phyloP scores from a whole-genome alignment of 139 green algal species.

The Zygnema circumcarinatum region DNA sequence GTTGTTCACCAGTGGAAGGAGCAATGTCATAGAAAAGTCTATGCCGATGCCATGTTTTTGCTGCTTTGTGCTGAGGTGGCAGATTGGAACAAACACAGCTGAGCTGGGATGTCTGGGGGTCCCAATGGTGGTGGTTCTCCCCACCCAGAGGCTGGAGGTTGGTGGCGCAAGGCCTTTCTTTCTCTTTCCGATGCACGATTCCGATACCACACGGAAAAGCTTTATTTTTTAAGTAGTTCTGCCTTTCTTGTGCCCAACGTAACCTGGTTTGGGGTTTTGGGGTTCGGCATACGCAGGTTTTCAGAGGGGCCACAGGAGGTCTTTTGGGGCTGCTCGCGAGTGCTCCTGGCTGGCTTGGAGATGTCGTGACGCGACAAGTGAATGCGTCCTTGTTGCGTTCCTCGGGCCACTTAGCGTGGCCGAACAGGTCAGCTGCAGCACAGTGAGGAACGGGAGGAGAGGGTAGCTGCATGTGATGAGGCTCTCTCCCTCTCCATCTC shows the following conservation, averaged over 20 bases:
- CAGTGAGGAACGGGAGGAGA: background rate
- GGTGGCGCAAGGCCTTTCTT: too few relatives aligned
- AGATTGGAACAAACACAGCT: slow-evolving; percentile 65
- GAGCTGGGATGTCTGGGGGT: slow-evolving; percentile 61
- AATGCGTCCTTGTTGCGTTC: slow-evolving; percentile 35
- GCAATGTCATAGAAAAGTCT: too few relatives aligned
- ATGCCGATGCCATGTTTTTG: too few relatives aligned
- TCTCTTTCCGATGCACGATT: too few relatives aligned
- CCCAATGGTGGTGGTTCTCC: slow-evolving; percentile 63
- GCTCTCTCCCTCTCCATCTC: too few relatives aligned
- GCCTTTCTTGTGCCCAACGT: too few relatives aligned
- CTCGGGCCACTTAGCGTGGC: slow-evolving; percentile 42
- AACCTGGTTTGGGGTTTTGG: too few relatives aligned
- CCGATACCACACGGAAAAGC: too few relatives aligned
- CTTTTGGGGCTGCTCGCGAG: slow-evolving; percentile 39
- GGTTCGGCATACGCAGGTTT: too few relatives aligned
- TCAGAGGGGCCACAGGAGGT: slow-evolving; percentile 45
- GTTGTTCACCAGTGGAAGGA: too few relatives aligned
- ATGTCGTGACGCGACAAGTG: slow-evolving; percentile 11
- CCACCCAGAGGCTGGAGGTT: slow-evolving; percentile 56
- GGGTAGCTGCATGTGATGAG: background rate
- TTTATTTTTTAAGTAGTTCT: too few relatives aligned
- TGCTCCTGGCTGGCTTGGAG: slow-evolving; percentile 12
- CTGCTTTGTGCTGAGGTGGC: too few relatives aligned
- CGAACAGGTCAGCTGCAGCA: slow-evolving; percentile 43